A percentile compares a stretch with the other conserved stretches of the same genome.
phyloP scores from a whole-genome alignment of 164 flowering plant genomes.

The Vitis vinifera region ASM3070453v1 NC_081823.1:7255001-7255500 shows the following conservation, averaged over 20 bases:
- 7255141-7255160: constrained; percentile 31
- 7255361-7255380: neutral
- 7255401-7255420: neutral
- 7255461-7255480: neutral
- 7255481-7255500: neutral
- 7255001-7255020: neutral
- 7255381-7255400: neutral
- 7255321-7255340: constrained; percentile 51
- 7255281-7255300: constrained; percentile 52
- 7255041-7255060: neutral
- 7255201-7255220: constrained; percentile 14
- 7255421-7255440: too few relatives aligned
- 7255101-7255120: constrained; percentile 26
- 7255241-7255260: constrained; percentile 46
- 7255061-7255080: constrained; percentile 45
- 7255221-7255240: constrained; percentile 21
- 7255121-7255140: constrained; percentile 3
- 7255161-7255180: constrained; percentile 27
- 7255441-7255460: neutral
- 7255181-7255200: constrained; percentile 20
- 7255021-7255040: too few relatives aligned
- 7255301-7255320: constrained; percentile 44
- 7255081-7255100: constrained; percentile 52
- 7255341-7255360: constrained; percentile 37
- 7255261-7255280: constrained; percentile 63